Conservation (phyloP, 2,329 filamentous ascomycete genomes). For the Aplosporella prunicola region DNA sequence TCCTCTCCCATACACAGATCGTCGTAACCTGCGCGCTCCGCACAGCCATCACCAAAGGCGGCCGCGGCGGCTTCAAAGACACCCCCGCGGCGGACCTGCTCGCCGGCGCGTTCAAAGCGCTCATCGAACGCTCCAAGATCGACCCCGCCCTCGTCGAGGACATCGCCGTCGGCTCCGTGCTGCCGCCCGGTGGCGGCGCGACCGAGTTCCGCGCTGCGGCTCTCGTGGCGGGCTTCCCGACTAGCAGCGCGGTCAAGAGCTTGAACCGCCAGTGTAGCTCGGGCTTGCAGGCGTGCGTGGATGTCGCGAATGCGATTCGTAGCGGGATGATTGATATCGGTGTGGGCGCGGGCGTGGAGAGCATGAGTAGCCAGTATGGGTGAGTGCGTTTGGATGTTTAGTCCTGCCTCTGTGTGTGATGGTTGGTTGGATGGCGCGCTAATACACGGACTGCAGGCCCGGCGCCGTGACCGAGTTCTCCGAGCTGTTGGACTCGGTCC, state of each 20-base stretch:
- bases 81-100: conserved; percentile 80
- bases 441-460: conserved; percentile 44
- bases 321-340: conserved; percentile 91
- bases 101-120: conserved; percentile 67
- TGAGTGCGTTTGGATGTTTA: not conserved
- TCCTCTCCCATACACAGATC: conserved; percentile 36
- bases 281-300: conserved; percentile 83
- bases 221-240: conserved; percentile 83
- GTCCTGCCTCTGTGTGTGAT: not conserved
- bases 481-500: conserved; percentile 70
- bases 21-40: conserved; percentile 90
- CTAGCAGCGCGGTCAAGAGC: conserved; percentile 70
- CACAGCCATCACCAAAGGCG: conserved; percentile 84
- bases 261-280: conserved; percentile 93
- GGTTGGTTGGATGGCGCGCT: not conserved
- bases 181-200: conserved; percentile 85
- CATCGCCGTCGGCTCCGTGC: conserved; percentile 81
- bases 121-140: conserved; percentile 79
- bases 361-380: conserved; percentile 84
- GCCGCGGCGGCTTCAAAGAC: conserved; percentile 93
- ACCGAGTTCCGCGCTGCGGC: conserved; percentile 94
- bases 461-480: conserved; percentile 87
- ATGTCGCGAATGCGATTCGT: conserved; percentile 88
- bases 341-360: conserved; percentile 90
- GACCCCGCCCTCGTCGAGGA: conserved; percentile 85